A percentile compares a stretch with the other conserved stretches of the same genome.
Evolutionary conservation across 2,329 filamentous ascomycete genomes (phyloP).

Genomic region (Cladophialophora psammophila): DNA sequence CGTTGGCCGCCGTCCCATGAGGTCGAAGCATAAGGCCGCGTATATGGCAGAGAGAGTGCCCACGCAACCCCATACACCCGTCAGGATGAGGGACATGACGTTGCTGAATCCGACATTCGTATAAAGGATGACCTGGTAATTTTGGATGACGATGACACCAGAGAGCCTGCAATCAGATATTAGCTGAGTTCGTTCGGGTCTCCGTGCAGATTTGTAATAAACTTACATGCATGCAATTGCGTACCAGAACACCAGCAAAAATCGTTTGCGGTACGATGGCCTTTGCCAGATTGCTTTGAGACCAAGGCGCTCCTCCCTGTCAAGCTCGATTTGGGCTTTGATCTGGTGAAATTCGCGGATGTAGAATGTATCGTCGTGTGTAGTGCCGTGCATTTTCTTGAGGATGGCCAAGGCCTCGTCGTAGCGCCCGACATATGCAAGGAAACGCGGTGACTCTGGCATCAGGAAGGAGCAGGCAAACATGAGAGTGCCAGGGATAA

Average conservation of each 20-base stretch:
- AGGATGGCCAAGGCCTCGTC: slow-evolving; percentile 14
- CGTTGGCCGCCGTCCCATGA: slow-evolving; percentile 66
- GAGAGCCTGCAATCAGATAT: slow-evolving; percentile 10
- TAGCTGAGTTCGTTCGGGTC: neutral
- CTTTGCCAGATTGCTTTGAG: slow-evolving; percentile 19
- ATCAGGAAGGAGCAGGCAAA: slow-evolving; percentile 12
- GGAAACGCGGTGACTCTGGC: slow-evolving; percentile 18
- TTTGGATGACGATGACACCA: slow-evolving; percentile 88
- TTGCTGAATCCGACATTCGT: slow-evolving; percentile 62
- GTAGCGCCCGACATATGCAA: slow-evolving; percentile 9
- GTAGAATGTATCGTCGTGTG: slow-evolving; percentile 19
- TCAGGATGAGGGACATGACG: slow-evolving; percentile 66
- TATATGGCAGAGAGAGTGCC: slow-evolving; percentile 79
- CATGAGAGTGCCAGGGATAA: slow-evolving; percentile 11
- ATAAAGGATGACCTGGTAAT: slow-evolving; percentile 78
- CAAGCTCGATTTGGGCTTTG: slow-evolving; percentile 27
- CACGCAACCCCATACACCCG: slow-evolving; percentile 87
- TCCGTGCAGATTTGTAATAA: neutral
- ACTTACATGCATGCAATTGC: slow-evolving; percentile 25
- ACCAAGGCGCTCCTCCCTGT: slow-evolving; percentile 18
- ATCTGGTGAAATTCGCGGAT: slow-evolving; percentile 25
- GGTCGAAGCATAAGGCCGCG: slow-evolving; percentile 61
- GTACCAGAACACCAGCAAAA: slow-evolving; percentile 21
- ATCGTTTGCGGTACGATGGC: slow-evolving; percentile 19
- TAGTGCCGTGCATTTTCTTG: slow-evolving; percentile 23